These are phyloP conservation scores for Mangifera indica DNA, from an alignment of 345 rosid species.

Conservation along the genomic window DNA sequence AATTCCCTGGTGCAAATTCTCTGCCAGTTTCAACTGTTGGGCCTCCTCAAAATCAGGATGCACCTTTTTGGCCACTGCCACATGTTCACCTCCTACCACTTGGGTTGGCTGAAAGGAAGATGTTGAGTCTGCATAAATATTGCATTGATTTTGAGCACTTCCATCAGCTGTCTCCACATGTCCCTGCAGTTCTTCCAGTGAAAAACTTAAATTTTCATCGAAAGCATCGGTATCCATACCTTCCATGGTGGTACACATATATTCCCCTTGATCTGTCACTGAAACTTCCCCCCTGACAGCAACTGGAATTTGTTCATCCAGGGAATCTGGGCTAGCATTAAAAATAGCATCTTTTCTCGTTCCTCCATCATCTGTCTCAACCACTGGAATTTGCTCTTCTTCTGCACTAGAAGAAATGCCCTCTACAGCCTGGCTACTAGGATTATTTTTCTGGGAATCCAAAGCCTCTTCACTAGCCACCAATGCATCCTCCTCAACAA, in stretches of 20 bases:
- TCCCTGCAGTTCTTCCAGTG: constrained; percentile 42
- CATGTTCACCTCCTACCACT: constrained; percentile 33
- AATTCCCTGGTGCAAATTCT: constrained; percentile 6
- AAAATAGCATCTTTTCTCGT: constrained; percentile 20
- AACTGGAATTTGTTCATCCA: constrained; percentile 23
- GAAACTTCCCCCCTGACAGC: constrained; percentile 28
- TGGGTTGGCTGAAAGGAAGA: constrained; percentile 29
- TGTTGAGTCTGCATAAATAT: constrained; percentile 41
- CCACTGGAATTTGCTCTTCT: constrained; percentile 14
- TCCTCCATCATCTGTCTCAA: constrained; percentile 1
- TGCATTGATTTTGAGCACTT: constrained; percentile 38
- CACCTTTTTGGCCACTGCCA: constrained; percentile 19
- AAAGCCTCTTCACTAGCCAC: constrained; percentile 13
- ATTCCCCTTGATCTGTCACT: constrained; percentile 21
- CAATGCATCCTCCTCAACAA: constrained; percentile 12
- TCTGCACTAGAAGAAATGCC: constrained; percentile 15
- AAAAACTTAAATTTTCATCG: constrained; percentile 40
- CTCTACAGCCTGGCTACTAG: neutral
- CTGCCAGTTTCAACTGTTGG: constrained; percentile 26
- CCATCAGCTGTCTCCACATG: constrained; percentile 29
- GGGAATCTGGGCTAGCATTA: constrained; percentile 16
- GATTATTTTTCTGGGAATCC: constrained; percentile 16
- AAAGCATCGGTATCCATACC: constrained; percentile 57
- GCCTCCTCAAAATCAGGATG: constrained; percentile 22
- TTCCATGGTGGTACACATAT: constrained; percentile 31